Percentiles rank a stretch among this genome's conserved stretches.
Conservation (phyloP, 129 eudicot species). For the Lonicera japonica region DNA sequence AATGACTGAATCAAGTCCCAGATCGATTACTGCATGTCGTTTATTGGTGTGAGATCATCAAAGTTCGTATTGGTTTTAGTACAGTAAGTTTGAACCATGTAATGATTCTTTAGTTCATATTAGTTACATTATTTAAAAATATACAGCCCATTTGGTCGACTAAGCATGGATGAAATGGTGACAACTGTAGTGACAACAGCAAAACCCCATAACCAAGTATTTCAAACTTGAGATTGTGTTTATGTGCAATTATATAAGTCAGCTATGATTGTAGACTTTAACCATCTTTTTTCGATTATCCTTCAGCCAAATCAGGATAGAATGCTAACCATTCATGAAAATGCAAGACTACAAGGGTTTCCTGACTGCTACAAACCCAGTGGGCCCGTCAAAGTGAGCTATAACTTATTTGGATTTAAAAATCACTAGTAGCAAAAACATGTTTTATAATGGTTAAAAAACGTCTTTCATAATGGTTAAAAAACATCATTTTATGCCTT, state of each 20-base stretch:
- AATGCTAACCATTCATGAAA: conserved; percentile 55
- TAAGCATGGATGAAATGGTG: conserved; percentile 54
- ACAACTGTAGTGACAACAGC: conserved; percentile 65
- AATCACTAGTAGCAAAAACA: no score
- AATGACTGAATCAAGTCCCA: conserved; percentile 36
- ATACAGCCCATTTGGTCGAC: conserved; percentile 67
- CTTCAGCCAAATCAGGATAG: conserved; percentile 55
- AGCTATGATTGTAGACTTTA: neutral
- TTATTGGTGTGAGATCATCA: conserved; percentile 35
- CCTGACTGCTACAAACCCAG: conserved; percentile 57
- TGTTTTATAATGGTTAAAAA: no score
- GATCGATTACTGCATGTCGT: conserved; percentile 48
- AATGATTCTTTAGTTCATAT: conserved; percentile 6
- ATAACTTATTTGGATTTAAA: neutral
- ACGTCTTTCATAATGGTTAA: no score
- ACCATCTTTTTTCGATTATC: conserved; percentile 11
- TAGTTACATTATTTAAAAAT: neutral
- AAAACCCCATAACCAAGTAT: conserved; percentile 70
- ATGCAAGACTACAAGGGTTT: conserved; percentile 72
- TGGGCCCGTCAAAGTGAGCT: conserved; percentile 67
- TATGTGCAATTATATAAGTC: neutral
- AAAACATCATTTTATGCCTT: no score
- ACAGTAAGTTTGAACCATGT: neutral
- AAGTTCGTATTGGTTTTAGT: conserved; percentile 28
- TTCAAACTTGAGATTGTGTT: neutral